Percentiles rank a stretch among this genome's conserved stretches.
Conservation (phyloP, 2,329 filamentous ascomycete genomes). For the Penicillium sp. region DNA sequence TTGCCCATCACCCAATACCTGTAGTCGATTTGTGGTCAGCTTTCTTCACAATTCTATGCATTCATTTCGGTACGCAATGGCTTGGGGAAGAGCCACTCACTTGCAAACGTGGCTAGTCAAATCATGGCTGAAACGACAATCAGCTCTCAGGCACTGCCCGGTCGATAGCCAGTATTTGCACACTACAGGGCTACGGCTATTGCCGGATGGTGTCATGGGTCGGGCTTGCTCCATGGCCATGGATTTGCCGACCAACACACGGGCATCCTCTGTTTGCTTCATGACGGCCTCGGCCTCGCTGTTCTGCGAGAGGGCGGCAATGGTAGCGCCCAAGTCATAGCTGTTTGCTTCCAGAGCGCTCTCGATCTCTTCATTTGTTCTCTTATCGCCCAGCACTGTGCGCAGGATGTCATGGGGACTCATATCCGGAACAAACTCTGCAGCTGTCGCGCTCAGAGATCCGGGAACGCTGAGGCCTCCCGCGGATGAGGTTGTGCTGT, state of each 20-base stretch:
- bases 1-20: conserved; percentile 96
- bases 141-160: conserved; percentile 89
- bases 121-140: conserved; percentile 96
- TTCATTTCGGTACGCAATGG: background rate
- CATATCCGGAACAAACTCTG: conserved; percentile 86
- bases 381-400: conserved; percentile 82
- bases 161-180: conserved; percentile 97
- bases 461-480: conserved; percentile 62
- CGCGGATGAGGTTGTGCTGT: conserved; percentile 70
- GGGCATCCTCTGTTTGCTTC: conserved; percentile 53
- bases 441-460: conserved; percentile 70
- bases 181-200: conserved; percentile 77
- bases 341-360: conserved; percentile 80
- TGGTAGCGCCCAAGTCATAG: conserved; percentile 88
- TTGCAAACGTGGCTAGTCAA: conserved; percentile 96
- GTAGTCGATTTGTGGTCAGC: conserved; percentile 21
- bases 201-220: conserved; percentile 68
- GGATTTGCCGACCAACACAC: conserved; percentile 80
- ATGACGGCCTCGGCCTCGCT: conserved; percentile 49
- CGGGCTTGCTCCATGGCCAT: conserved; percentile 67
- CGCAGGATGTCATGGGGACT: conserved; percentile 96
- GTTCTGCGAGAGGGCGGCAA: conserved; percentile 78
- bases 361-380: conserved; percentile 91
- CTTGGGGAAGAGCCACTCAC: conserved; percentile 51
- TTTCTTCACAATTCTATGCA: background rate